Percentiles rank a stretch among this genome's conserved stretches.
Evolutionary conservation across 371 early-diverging fungal genomes (phyloP).

Genomic region (Mortierella sp.): DNA sequence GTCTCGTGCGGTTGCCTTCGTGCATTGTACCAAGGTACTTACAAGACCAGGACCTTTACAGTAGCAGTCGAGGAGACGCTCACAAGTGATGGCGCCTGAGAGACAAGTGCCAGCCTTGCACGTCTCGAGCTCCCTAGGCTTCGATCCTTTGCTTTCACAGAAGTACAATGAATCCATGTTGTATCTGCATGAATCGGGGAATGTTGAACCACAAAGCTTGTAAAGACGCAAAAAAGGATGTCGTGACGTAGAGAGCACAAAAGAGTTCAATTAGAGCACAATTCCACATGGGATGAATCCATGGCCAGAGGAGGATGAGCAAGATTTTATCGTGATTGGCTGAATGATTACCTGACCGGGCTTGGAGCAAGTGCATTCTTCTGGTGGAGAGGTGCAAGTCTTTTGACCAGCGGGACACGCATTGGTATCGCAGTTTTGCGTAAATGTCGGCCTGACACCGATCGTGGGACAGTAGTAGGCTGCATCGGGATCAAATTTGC

Average conservation of each 20-base stretch:
- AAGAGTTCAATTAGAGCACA: not conserved
- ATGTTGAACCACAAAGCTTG: not conserved
- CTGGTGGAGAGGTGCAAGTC: not conserved
- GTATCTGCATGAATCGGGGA: not conserved
- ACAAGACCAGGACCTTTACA: not conserved
- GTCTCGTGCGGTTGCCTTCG: not conserved
- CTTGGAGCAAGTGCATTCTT: not conserved
- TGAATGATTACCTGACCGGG: not conserved
- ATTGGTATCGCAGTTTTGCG: not conserved
- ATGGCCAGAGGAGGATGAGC: too few relatives aligned
- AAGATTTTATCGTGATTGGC: too few relatives aligned
- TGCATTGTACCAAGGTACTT: not conserved
- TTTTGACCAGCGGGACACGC: not conserved
- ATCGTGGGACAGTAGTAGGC: not conserved
- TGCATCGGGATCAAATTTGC: not conserved
- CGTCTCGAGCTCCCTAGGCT: not conserved
- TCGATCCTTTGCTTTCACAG: not conserved
- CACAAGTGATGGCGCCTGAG: not conserved
- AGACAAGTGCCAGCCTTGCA: not conserved
- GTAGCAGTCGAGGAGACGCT: not conserved
- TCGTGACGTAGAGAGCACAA: not conserved
- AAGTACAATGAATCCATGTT: not conserved
- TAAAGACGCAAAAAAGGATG: not conserved
- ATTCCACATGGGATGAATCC: not conserved
- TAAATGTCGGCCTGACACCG: not conserved